These are phyloP conservation scores for Phialophora tarda DNA, from an alignment of 2,329 filamentous ascomycete genomes.

Conservation along the genomic window DNA sequence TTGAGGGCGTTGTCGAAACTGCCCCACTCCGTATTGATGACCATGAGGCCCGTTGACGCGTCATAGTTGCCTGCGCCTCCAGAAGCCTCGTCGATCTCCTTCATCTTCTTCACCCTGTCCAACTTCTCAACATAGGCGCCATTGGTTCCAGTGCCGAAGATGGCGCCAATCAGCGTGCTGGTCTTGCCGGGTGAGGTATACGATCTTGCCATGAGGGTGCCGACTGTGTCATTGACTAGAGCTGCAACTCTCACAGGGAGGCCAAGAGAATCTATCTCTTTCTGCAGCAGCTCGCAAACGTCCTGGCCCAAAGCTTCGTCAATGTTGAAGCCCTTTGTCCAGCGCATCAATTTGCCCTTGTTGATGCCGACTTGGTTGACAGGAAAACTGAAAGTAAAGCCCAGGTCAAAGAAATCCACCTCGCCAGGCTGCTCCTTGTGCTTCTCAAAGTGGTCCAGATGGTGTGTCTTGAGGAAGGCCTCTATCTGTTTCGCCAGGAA, in stretches of 20 bases:
- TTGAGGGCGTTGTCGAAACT: constrained; percentile 94
- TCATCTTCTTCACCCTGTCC: constrained; percentile 78
- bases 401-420: constrained; percentile 84
- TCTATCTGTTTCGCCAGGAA: constrained; percentile 95
- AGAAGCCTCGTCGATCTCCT: constrained; percentile 56
- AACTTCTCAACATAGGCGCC: constrained; percentile 96
- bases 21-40: constrained; percentile 98
- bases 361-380: constrained; percentile 94
- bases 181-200: constrained; percentile 91
- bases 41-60: constrained; percentile 85
- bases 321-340: constrained; percentile 99
- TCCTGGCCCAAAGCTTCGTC: constrained; percentile 93
- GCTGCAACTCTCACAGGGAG: constrained; percentile 94
- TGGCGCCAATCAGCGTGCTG: constrained; percentile 87
- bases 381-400: constrained; percentile 99
- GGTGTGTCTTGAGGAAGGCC: constrained; percentile 82
- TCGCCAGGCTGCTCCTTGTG: constrained; percentile 71
- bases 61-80: constrained; percentile 69
- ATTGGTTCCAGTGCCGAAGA: constrained; percentile 97
- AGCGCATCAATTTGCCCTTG: constrained; percentile 89
- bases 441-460: constrained; percentile 81
- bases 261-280: constrained; percentile 82
- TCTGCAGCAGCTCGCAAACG: constrained; percentile 86
- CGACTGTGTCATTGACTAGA: constrained; percentile 95
- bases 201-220: constrained; percentile 95